Evolutionary conservation across 306 rosid species (phyloP).

Genomic region (Gastrolobium villosum): DNA sequence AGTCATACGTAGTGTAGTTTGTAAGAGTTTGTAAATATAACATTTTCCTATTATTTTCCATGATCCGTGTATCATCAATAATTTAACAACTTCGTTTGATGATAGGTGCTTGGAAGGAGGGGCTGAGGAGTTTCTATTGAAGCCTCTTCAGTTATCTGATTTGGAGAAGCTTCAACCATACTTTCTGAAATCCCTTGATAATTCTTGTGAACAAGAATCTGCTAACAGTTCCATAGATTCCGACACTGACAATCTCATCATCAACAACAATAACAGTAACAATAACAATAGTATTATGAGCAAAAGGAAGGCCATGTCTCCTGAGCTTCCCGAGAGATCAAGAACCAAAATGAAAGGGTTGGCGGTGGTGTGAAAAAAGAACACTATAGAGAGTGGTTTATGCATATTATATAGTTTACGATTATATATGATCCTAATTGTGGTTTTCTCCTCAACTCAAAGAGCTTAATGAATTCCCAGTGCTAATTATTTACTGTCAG

Average conservation of each 20-base stretch:
- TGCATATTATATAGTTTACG: conserved; percentile 43
- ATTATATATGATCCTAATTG: conserved; percentile 36
- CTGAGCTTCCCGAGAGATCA: conserved; percentile 71
- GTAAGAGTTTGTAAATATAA: too few species aligned
- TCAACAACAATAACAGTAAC: conserved; percentile 5
- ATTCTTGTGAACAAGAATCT: conserved; percentile 46
- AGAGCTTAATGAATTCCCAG: conserved; percentile 34
- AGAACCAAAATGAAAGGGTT: conserved; percentile 69
- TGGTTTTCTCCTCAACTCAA: conserved; percentile 25
- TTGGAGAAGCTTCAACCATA: conserved; percentile 80
- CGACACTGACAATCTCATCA: conserved; percentile 36
- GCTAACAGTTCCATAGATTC: conserved; percentile 38
- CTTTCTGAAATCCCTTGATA: conserved; percentile 63
- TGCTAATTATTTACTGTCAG: not conserved
- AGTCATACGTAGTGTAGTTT: too few species aligned
- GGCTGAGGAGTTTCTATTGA: conserved; percentile 91
- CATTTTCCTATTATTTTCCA: too few species aligned
- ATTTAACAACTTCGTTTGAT: conserved; percentile 13
- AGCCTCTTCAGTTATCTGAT: conserved; percentile 87
- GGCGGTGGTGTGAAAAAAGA: conserved; percentile 45
- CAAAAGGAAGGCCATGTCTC: conserved; percentile 72
- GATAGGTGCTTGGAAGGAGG: conserved; percentile 95
- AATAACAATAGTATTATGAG: conserved; percentile 33
- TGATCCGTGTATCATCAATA: not conserved
- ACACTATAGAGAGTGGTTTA: not conserved